Evolutionary conservation across 129 eudicot genomes (phyloP), one percentile per base, ranked within the genome.

Genomic region (Apium graveolens): DNA sequence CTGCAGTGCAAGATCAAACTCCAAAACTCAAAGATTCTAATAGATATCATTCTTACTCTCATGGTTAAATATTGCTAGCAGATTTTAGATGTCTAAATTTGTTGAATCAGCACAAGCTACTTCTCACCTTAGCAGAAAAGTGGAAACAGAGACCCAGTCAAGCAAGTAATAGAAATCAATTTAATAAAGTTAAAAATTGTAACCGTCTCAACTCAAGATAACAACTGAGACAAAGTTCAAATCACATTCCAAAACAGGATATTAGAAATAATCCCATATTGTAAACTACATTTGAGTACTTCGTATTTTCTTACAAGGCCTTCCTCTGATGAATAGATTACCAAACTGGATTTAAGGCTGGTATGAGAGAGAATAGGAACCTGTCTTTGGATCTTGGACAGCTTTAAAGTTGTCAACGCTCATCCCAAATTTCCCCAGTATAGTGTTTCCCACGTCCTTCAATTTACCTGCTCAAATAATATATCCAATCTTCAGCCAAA

Each of bases 371-470:
- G 98, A 91, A 81, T 91, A 91, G 14, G 98, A 91, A 70, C 97
- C 98, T 10, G 97, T 91, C 48, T 95, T 95, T 71, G 98, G 98
- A 87, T 95, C 98, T 82, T 95, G 81, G 8, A 95, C 97, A 1
- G 97, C 91, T 86, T 95, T 95, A 70, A 95, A 95, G 86, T 91
- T 95, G 89, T 95, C 98, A 0, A 90, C 87, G n/a, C 98, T 95
- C 98, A 95, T 95, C 75, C 98, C 98, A 82, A 95, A 95, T 39
- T 89, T 85, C 17, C 98, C 98, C 53, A 95, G 78, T 80, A 95
- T 78, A 1, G 89, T 75, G 84, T 95, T 95, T 74, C 98, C 98
- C 92, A 95, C 82, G 37, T 95, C 96, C 73, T 95, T 95, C 69
- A 95, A 75, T 84, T 91, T 95, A 60, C 97, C 98, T 93, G 87